phyloP scores from a whole-genome alignment of 176 grass and related monocot species.

The Eleusine coracana region DNA sequence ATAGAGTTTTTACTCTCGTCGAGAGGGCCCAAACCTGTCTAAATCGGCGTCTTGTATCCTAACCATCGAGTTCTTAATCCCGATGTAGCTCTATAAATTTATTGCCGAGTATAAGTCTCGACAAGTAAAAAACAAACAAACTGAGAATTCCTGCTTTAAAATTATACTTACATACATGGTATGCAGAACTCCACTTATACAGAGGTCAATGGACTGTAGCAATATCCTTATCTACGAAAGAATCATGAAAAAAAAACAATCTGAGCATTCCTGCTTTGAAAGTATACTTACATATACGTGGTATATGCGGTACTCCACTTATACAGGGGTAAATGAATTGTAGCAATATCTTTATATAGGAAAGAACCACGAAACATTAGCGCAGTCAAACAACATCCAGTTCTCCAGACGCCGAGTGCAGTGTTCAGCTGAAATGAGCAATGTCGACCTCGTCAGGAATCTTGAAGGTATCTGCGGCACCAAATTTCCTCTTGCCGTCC shows the following conservation, averaged over 20 bases:
- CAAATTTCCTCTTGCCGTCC: slow-evolving; percentile 68
- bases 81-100: too few species aligned
- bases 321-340: not conserved
- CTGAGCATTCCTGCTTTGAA: not conserved
- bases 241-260: not conserved
- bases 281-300: not conserved
- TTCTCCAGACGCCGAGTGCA: not conserved
- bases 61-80: too few species aligned
- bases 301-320: not conserved
- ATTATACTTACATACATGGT: too few species aligned
- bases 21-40: too few species aligned
- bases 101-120: too few species aligned
- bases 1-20: too few species aligned
- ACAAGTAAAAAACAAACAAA: too few species aligned
- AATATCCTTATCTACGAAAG: too few species aligned
- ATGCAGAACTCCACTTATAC: too few species aligned
- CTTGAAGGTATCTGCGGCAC: slow-evolving; percentile 73
- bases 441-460: slow-evolving; percentile 68
- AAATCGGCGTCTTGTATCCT: too few species aligned
- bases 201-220: too few species aligned
- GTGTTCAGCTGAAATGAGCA: slow-evolving; percentile 62
- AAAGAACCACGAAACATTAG: not conserved
- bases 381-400: not conserved
- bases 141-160: too few species aligned
- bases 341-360: not conserved